These are phyloP conservation scores for Malassezia yamatoensis DNA, from an alignment of 1,284 basidiomycete genomes.

Conservation along the genomic window DNA sequence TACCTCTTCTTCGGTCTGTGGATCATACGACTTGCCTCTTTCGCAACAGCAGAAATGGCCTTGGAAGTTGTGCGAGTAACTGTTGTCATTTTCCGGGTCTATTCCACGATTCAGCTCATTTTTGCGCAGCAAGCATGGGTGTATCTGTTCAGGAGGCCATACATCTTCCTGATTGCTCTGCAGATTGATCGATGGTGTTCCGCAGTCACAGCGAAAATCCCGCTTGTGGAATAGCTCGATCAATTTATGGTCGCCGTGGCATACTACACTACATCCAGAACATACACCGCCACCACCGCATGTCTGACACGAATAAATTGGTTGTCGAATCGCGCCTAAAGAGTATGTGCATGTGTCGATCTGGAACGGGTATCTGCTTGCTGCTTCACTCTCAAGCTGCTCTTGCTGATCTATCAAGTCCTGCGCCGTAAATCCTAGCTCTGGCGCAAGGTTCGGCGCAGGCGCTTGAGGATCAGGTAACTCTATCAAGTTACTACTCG, in stretches of 20 bases:
- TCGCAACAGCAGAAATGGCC: conserved; percentile 50
- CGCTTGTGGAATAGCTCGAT: conserved; percentile 47
- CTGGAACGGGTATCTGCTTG: conserved; percentile 47
- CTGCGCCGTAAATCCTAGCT: conserved; percentile 40
- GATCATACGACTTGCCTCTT: conserved; percentile 46
- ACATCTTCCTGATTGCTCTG: conserved; percentile 2
- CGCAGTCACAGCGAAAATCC: conserved; percentile 46
- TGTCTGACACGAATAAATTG: conserved; percentile 46
- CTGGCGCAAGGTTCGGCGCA: conserved; percentile 10
- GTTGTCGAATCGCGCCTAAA: conserved; percentile 46
- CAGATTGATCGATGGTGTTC: conserved; percentile 31
- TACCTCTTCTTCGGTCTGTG: conserved; percentile 47
- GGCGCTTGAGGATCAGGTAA: conserved; percentile 8
- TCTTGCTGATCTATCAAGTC: conserved; percentile 47
- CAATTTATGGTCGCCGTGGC: conserved; percentile 48
- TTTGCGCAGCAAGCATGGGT: conserved; percentile 28
- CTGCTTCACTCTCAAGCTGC: conserved; percentile 46
- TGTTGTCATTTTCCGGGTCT: conserved; percentile 37
- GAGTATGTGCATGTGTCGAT: conserved; percentile 49
- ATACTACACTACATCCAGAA: conserved; percentile 48
- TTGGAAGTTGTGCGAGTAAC: conserved; percentile 47
- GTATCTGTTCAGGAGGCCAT: conserved; percentile 19
- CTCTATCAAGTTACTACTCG: not conserved
- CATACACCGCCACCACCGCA: conserved; percentile 49
- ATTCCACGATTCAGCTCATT: conserved; percentile 16